Evolutionary conservation across 1,139 yeast species (phyloP), one percentile per base, ranked within the genome.

Genomic region (Diutina mesorugosa): DNA sequence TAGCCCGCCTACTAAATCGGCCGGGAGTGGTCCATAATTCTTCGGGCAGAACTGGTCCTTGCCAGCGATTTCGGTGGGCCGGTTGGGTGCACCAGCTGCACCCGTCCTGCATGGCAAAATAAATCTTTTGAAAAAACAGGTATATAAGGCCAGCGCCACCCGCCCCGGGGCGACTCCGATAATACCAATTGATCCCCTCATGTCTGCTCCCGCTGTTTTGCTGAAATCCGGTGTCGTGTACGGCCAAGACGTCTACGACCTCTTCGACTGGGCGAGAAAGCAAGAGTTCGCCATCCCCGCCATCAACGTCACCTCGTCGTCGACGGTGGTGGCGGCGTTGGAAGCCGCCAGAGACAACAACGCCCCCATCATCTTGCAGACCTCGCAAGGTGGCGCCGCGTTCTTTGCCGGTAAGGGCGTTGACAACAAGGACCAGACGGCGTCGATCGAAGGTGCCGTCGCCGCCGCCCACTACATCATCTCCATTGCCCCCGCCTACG

Each of bases 401-500:
- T 95, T 83, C 90, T 93, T 93, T 74, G 99, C 98, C 64, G 98
- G 98, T 81, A 93, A 93, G 85, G 99, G 99, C 78, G 91, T 95
- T 66, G 82, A 82, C 74, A 95, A 93, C 87, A 81, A 80, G 69
- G 85, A 90, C 80, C 98, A 93, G 79, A 79, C 79, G 68, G 99
- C 98, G 62, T 87, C 99, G 60, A 88, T 93, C 76, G 86, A 85
- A 62, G 99, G 99, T 77, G 77, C 97, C 70, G 73, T 93, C 72
- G 97, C 99, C 69, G 99, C 98, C 69, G 99, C 97, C 64, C 97
- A 90, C 81, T 93, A 86, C 82, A 87, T 95, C 73, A 89, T 97
- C 79, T 72, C 97, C 61, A 84, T 93, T 79, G 97, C 99, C 63
- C 97, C 99, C 73, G 72, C 85, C 64, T 93, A 93, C 79, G 97